A percentile compares a stretch with the other conserved stretches of the same genome.
Evolutionary conservation across 805 yeast genomes (phyloP).

Genomic region (Nakazawaea holstii): DNA sequence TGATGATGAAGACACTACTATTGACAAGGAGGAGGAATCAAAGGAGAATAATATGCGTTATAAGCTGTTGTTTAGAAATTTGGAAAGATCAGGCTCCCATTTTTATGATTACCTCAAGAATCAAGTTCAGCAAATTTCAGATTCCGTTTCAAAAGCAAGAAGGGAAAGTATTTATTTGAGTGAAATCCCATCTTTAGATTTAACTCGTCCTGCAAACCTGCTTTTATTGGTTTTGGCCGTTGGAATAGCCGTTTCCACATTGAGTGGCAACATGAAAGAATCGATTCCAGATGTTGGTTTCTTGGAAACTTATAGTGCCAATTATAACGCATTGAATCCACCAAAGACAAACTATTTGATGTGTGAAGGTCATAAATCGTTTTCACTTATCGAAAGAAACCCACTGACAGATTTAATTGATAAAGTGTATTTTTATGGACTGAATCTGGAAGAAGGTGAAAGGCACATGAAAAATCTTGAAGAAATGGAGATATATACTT

Average conservation of each 20-base stretch:
- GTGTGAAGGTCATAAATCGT: neutral
- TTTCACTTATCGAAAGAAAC: slow-evolving; percentile 1
- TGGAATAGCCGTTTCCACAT: too few species aligned
- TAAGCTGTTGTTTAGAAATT: too few species aligned
- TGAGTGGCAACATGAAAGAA: too few species aligned
- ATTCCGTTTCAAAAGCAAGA: neutral
- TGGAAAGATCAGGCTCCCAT: too few species aligned
- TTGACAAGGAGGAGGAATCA: too few species aligned
- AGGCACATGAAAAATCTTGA: neutral
- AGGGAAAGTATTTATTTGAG: neutral
- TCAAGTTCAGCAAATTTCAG: neutral
- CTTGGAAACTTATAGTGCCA: neutral
- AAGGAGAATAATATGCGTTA: too few species aligned
- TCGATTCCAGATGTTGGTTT: neutral
- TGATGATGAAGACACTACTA: too few species aligned
- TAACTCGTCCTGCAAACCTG: too few species aligned
- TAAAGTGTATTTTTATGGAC: neutral
- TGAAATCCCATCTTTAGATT: neutral
- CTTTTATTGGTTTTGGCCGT: too few species aligned
- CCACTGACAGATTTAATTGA: neutral
- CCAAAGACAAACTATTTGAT: neutral
- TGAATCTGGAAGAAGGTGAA: neutral
- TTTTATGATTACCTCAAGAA: too few species aligned
- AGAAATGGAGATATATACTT: neutral
- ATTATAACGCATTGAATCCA: neutral